Conservation (phyloP, 495 filamentous ascomycete species). For the Aspergillus ostianus region DNA sequence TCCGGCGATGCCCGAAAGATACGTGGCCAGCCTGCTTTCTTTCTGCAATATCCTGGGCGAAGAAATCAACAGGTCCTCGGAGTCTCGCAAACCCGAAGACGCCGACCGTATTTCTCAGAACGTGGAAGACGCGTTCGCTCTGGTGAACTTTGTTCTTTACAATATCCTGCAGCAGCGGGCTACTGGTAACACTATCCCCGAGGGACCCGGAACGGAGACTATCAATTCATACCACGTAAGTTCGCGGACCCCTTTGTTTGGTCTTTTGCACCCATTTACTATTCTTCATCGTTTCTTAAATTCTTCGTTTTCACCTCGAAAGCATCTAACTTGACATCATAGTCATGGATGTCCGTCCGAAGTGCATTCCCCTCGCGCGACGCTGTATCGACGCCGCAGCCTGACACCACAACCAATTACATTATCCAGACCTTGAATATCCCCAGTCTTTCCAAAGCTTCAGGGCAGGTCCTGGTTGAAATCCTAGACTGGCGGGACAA, state of each 20-base stretch:
- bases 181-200: slow-evolving; percentile 20
- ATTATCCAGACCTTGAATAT: slow-evolving; percentile 28
- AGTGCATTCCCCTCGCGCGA: slow-evolving; percentile 23
- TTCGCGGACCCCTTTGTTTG: slow-evolving; percentile 4
- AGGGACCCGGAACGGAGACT: slow-evolving; percentile 28
- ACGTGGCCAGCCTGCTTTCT: slow-evolving; percentile 63
- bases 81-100: slow-evolving; percentile 20
- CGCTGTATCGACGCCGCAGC: slow-evolving; percentile 14
- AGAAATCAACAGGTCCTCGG: slow-evolving; percentile 59
- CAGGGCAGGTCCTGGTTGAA: slow-evolving; percentile 36
- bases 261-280: too few relatives aligned
- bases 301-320: neutral
- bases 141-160: slow-evolving; percentile 37
- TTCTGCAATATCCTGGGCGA: slow-evolving; percentile 73
- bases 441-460: slow-evolving; percentile 26
- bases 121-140: slow-evolving; percentile 35
- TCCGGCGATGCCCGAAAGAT: slow-evolving; percentile 49
- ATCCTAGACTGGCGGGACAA: slow-evolving; percentile 26
- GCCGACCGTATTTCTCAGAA: slow-evolving; percentile 29
- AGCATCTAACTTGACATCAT: slow-evolving; percentile 1
- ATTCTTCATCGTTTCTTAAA: too few relatives aligned
- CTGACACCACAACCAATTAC: slow-evolving; percentile 19
- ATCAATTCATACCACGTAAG: slow-evolving; percentile 41
- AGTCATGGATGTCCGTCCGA: slow-evolving; percentile 33
- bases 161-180: slow-evolving; percentile 32